phyloP scores from a whole-genome alignment of 345 rosid species.

The Triadica sebifera region DNA sequence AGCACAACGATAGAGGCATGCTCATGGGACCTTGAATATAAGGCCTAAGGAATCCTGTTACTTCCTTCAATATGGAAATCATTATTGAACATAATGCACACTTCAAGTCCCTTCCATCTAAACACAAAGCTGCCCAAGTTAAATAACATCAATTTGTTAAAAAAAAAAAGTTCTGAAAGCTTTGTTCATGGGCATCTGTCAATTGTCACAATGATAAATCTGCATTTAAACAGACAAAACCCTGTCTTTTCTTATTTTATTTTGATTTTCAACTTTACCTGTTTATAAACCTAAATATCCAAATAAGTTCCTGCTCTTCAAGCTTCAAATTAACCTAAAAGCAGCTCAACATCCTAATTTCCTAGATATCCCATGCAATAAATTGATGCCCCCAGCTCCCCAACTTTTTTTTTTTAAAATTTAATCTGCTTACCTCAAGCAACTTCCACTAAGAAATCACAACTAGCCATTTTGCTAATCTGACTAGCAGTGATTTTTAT shows the following conservation, averaged over 20 bases:
- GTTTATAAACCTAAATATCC: not conserved
- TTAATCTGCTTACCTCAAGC: not conserved
- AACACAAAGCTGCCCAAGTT: not conserved
- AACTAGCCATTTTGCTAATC: not conserved
- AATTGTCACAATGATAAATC: not conserved
- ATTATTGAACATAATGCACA: not conserved
- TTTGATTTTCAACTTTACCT: not conserved
- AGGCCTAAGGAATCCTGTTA: not conserved
- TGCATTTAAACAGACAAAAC: not conserved
- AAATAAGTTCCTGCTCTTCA: not conserved
- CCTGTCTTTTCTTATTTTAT: not conserved
- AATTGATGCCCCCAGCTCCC: too few species aligned
- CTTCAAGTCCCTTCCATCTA: not conserved
- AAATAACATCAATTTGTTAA: not conserved
- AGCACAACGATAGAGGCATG: not conserved
- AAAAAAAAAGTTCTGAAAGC: not conserved
- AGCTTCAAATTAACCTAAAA: not conserved
- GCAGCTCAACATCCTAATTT: not conserved
- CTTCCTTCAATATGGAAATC: slow-evolving; percentile 3
- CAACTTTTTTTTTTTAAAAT: not conserved
- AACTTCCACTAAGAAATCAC: not conserved
- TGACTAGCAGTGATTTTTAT: not conserved
- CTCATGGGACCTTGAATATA: not conserved
- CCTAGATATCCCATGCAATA: not conserved
- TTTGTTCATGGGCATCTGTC: not conserved